Evolutionary conservation across 176 grass and related monocot genomes (phyloP).

Genomic region (Cenchrus fungigraminus): DNA sequence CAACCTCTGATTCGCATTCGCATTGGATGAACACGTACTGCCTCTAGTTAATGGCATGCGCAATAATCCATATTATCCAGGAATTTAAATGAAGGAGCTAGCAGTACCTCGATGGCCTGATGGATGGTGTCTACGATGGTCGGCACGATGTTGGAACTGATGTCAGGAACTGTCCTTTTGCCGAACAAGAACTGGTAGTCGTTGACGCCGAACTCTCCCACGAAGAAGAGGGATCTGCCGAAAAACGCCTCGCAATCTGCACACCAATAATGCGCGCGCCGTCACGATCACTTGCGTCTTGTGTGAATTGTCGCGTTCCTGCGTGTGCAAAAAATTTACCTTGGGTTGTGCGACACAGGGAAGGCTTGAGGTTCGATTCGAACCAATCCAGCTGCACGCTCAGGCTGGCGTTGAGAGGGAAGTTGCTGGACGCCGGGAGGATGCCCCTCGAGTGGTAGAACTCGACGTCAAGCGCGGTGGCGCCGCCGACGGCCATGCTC

Average conservation of each 20-base stretch:
- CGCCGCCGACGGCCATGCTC: slow-evolving; percentile 47
- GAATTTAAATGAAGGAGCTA: no score
- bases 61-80: no score
- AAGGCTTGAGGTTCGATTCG: slow-evolving; percentile 32
- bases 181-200: slow-evolving; percentile 35
- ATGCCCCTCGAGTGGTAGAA: slow-evolving; percentile 35
- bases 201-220: slow-evolving; percentile 53
- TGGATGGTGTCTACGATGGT: slow-evolving; percentile 9
- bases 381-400: slow-evolving; percentile 51
- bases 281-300: no score
- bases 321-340: not conserved
- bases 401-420: slow-evolving; percentile 48
- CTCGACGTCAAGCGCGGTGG: slow-evolving; percentile 38
- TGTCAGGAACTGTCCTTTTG: not conserved
- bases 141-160: not conserved
- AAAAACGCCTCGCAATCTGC: slow-evolving; percentile 23
- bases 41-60: no score
- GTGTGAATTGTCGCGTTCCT: no score
- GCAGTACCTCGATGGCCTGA: slow-evolving; percentile 42
- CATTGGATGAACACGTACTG: not conserved
- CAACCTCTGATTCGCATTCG: slow-evolving; percentile 1
- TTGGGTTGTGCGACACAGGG: slow-evolving; percentile 33
- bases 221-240: slow-evolving; percentile 55
- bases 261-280: no score
- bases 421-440: not conserved